These are phyloP conservation scores for Fraxinus albicans DNA, from an alignment of 305 asterid genomes.

Conservation along the genomic window DNA sequence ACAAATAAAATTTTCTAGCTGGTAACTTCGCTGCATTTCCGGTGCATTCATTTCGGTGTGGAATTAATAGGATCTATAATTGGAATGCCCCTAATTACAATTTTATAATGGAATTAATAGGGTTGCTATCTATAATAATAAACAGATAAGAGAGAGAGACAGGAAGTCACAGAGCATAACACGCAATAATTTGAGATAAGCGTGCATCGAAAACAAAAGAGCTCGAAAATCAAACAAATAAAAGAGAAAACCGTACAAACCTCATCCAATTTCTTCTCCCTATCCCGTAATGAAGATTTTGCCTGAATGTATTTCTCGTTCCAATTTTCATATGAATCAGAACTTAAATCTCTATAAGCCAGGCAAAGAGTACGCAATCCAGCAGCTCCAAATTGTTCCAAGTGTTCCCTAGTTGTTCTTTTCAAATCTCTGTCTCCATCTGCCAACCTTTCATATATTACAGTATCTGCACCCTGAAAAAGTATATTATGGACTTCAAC, in stretches of 20 bases:
- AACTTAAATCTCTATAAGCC: slow-evolving; percentile 74
- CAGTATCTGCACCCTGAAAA: slow-evolving; percentile 96
- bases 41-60: no score
- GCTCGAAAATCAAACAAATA: not conserved
- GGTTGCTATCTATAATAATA: not conserved
- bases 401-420: slow-evolving; percentile 81
- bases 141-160: not conserved
- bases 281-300: slow-evolving; percentile 90
- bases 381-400: slow-evolving; percentile 96
- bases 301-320: slow-evolving; percentile 97
- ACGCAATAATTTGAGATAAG: not conserved
- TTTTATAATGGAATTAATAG: not conserved
- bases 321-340: slow-evolving; percentile 88
- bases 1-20: not conserved
- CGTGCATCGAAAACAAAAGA: not conserved
- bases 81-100: not conserved
- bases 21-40: no score
- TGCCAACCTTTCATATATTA: slow-evolving; percentile 83
- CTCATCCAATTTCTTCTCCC: slow-evolving; percentile 99
- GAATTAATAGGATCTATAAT: not conserved
- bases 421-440: slow-evolving; percentile 72
- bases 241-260: slow-evolving; percentile 36
- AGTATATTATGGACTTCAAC: slow-evolving; percentile 22
- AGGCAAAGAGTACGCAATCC: slow-evolving; percentile 98
- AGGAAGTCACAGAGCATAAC: not conserved